A percentile compares a stretch with the other conserved stretches of the same genome.
Evolutionary conservation across 768 basidiomycete genomes (phyloP).

Genomic region (Lactarius pseudohatsudake): DNA sequence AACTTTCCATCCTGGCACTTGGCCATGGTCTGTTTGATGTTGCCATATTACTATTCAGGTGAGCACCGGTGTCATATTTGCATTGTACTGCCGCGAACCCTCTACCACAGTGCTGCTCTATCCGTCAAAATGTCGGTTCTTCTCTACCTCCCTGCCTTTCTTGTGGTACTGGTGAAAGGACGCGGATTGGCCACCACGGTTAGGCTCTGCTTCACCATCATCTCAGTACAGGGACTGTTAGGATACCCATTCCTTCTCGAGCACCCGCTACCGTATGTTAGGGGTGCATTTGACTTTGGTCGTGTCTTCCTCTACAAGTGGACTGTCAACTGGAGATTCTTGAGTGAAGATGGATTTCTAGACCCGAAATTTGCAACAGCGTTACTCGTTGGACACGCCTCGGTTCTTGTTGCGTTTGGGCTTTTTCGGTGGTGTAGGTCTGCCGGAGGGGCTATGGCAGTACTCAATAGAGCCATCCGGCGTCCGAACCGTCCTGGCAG

Average conservation of each 20-base stretch:
- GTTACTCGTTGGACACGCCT: conserved; percentile 67
- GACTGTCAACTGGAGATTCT: conserved; percentile 97
- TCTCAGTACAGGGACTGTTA: conserved; percentile 56
- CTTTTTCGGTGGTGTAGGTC: conserved; percentile 70
- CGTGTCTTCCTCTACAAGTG: conserved; percentile 91
- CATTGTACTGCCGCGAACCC: conserved; percentile 20
- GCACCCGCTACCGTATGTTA: conserved; percentile 63
- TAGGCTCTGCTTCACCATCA: conserved; percentile 48
- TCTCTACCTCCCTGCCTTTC: conserved; percentile 84
- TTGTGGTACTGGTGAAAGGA: conserved; percentile 79
- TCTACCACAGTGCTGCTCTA: conserved; percentile 60
- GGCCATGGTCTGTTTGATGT: conserved; percentile 57
- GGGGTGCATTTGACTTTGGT: conserved; percentile 80
- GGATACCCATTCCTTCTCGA: conserved; percentile 69
- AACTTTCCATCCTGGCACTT: conserved; percentile 66
- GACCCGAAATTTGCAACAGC: conserved; percentile 56
- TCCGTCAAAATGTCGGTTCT: conserved; percentile 95
- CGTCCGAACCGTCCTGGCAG: conserved; percentile 52
- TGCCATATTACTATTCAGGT: conserved; percentile 76
- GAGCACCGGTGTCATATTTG: conserved; percentile 30
- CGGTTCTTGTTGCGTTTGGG: conserved; percentile 62
- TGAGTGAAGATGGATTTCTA: conserved; percentile 76
- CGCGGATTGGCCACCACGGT: conserved; percentile 55
- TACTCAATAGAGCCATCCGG: conserved; percentile 56
- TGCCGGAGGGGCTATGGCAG: conserved; percentile 63